These are phyloP conservation scores for Aphanomyces astaci DNA, from an alignment of 352 stramenopile species.

Conservation along the genomic window DNA sequence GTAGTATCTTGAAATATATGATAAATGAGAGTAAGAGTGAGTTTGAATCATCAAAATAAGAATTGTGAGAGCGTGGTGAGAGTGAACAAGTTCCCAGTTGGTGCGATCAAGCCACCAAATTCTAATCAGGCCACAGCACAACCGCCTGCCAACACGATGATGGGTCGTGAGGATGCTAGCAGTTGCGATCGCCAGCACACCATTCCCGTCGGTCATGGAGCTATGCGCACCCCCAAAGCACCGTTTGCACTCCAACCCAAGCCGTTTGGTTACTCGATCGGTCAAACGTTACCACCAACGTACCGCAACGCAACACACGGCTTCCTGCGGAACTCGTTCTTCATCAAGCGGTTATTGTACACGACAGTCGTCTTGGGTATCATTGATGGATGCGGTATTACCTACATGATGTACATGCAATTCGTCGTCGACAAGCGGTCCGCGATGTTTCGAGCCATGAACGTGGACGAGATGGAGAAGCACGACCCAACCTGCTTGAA, in stretches of 20 bases:
- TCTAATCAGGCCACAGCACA: neutral
- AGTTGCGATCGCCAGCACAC: neutral
- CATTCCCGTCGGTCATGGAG: neutral
- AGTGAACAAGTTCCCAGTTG: too few relatives aligned
- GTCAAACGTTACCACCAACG: neutral
- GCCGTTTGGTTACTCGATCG: neutral
- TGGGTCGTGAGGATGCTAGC: too few relatives aligned
- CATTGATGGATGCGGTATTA: slow-evolving; percentile 36
- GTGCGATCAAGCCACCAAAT: too few relatives aligned
- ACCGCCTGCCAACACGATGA: neutral
- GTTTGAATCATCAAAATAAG: too few relatives aligned
- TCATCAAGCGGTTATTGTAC: slow-evolving; percentile 49
- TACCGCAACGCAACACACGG: slow-evolving; percentile 1
- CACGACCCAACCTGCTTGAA: slow-evolving; percentile 60
- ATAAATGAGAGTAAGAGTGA: neutral
- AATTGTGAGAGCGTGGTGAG: too few relatives aligned
- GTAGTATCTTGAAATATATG: too few relatives aligned
- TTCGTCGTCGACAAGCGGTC: slow-evolving; percentile 33
- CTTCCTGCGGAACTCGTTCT: slow-evolving; percentile 73
- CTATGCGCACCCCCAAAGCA: neutral
- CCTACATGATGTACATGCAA: slow-evolving; percentile 44
- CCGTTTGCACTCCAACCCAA: neutral
- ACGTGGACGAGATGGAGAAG: slow-evolving; percentile 31
- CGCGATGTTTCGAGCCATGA: slow-evolving; percentile 24
- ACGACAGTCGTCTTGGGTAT: slow-evolving; percentile 42